Percentiles rank a stretch among this genome's conserved stretches.
Conservation (phyloP, 495 filamentous ascomycete genomes). For the Penicillium taxi region DNA sequence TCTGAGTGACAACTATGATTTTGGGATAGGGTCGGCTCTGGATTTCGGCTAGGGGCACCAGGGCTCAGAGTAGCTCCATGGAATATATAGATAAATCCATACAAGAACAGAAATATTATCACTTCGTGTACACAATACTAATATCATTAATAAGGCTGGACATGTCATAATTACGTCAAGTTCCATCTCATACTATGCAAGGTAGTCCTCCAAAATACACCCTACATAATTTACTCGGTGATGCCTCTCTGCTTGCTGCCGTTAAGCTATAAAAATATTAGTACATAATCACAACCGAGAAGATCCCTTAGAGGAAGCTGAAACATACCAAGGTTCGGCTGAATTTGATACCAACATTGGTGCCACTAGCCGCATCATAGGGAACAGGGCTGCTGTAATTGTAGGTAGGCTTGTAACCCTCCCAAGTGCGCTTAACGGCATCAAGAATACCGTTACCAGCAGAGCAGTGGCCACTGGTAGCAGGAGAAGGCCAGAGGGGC, state of each 20-base stretch:
- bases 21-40: too few relatives aligned
- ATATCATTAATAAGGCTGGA: too few relatives aligned
- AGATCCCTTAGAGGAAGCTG: not conserved
- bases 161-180: too few relatives aligned
- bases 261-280: constrained; percentile 1
- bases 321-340: constrained; percentile 14
- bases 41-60: too few relatives aligned
- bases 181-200: too few relatives aligned
- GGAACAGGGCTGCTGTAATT: constrained; percentile 41
- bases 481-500: constrained; percentile 35
- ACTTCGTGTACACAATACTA: too few relatives aligned
- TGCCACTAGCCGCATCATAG: constrained; percentile 26
- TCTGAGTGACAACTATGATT: too few relatives aligned
- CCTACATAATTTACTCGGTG: constrained; percentile 14
- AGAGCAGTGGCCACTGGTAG: constrained; percentile 32
- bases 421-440: constrained; percentile 35
- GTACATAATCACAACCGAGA: not conserved
- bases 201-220: too few relatives aligned
- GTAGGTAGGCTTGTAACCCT: constrained; percentile 25
- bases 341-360: constrained; percentile 28
- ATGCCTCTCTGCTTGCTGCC: constrained; percentile 12
- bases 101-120: too few relatives aligned
- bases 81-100: too few relatives aligned
- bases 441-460: constrained; percentile 41
- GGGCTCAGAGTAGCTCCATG: too few relatives aligned